A percentile compares a stretch with the other conserved stretches of the same genome.
Conservation (phyloP, 108 stramenopile species). For the Cylindrotheca closterium region DNA sequence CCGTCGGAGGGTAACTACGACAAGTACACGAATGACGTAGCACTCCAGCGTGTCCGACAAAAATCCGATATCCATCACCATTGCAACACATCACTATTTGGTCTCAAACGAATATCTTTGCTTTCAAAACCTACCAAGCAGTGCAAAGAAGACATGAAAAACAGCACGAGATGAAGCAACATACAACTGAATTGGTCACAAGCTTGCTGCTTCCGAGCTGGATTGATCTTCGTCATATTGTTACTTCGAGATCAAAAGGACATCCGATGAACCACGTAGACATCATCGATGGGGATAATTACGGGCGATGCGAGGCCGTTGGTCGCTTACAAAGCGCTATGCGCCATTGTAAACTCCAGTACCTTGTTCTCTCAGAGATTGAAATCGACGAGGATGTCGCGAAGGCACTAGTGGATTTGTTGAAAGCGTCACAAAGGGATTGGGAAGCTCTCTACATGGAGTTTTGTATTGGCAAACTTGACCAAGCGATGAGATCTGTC, state of each 20-base stretch:
- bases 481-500: not conserved
- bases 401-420: conserved; percentile 7
- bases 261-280: conserved; percentile 4
- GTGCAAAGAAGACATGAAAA: too few species aligned
- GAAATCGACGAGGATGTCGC: conserved; percentile 8
- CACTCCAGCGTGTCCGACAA: too few species aligned
- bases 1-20: too few species aligned
- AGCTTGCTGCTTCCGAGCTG: conserved; percentile 7
- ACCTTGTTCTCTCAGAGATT: conserved; percentile 16
- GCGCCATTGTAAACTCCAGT: conserved; percentile 2
- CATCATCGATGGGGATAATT: conserved; percentile 21
- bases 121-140: too few species aligned
- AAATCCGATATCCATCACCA: too few species aligned
- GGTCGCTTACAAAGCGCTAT: conserved; percentile 8
- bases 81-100: too few species aligned
- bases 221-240: conserved; percentile 7
- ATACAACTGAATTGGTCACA: conserved; percentile 21
- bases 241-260: not conserved
- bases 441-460: conserved; percentile 13
- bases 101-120: too few species aligned
- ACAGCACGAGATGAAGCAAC: conserved; percentile 2
- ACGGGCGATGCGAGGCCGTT: conserved; percentile 1
- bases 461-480: conserved; percentile 12
- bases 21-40: too few species aligned
- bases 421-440: not conserved